Conservation (phyloP, 208 protist genomes). For the Leptomonas pyrrhocoris region DNA sequence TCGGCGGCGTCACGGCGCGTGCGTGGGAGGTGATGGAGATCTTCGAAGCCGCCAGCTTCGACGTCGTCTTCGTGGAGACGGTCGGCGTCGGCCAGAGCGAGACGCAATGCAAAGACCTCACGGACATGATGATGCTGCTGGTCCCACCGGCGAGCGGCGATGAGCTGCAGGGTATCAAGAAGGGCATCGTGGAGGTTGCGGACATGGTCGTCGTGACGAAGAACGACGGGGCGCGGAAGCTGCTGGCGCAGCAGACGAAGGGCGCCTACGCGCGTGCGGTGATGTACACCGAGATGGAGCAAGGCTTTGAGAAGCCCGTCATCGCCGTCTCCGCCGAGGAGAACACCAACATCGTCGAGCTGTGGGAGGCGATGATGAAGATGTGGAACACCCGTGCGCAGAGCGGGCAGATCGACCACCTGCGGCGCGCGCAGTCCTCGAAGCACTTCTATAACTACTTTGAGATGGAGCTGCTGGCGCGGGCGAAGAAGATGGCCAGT, state of each 20-base stretch:
- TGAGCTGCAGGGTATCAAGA: conserved; percentile 94
- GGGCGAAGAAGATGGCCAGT: conserved; percentile 41
- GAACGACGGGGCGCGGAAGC: conserved; percentile 77
- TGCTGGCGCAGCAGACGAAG: conserved; percentile 51
- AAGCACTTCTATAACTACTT: conserved; percentile 67
- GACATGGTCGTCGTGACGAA: conserved; percentile 96
- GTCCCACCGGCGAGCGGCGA: conserved; percentile 93
- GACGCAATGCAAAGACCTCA: conserved; percentile 85
- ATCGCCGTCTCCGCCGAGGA: conserved; percentile 50
- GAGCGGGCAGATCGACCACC: conserved; percentile 39
- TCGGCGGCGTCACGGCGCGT: conserved; percentile 91
- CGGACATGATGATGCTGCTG: conserved; percentile 92
- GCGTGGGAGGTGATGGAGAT: conserved; percentile 92
- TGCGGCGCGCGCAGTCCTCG: conserved; percentile 39
- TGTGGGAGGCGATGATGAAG: conserved; percentile 46
- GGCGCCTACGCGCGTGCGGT: conserved; percentile 55
- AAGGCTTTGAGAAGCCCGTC: conserved; percentile 54
- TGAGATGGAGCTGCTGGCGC: conserved; percentile 49
- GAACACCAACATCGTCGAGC: conserved; percentile 33
- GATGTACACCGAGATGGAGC: conserved; percentile 52
- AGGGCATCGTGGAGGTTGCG: conserved; percentile 94
- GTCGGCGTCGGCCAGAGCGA: conserved; percentile 95
- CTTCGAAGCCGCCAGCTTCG: conserved; percentile 92
- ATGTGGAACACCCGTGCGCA: conserved; percentile 40
- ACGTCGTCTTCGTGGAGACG: conserved; percentile 95